Conservation (phyloP, 2,329 filamentous ascomycete genomes). For the Sporothrix brasiliensis region DNA sequence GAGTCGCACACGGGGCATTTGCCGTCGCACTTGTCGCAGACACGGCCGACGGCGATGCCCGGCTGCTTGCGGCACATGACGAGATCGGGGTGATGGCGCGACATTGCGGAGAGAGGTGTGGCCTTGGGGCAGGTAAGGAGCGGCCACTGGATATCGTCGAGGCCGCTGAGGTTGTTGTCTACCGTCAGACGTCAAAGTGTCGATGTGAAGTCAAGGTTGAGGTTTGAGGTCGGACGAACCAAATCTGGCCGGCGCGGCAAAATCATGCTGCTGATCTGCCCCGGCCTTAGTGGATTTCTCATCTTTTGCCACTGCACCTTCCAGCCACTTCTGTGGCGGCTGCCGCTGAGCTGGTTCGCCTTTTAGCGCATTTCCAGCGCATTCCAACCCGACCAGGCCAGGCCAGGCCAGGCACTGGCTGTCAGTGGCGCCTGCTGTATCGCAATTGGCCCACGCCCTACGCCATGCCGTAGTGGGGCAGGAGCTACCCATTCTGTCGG, state of each 20-base stretch:
- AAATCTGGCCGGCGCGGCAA: slow-evolving; percentile 5
- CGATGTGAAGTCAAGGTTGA: neutral
- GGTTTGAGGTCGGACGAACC: neutral
- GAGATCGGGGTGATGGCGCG: slow-evolving; percentile 94
- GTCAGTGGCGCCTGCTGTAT: neutral
- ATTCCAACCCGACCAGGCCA: neutral
- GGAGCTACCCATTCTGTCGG: slow-evolving; percentile 1
- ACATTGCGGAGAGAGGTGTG: slow-evolving; percentile 59
- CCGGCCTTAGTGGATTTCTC: slow-evolving; percentile 22
- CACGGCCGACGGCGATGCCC: slow-evolving; percentile 95
- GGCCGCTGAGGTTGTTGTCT: neutral
- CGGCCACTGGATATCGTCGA: neutral
- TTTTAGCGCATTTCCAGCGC: neutral
- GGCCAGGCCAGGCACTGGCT: neutral
- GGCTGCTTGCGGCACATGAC: slow-evolving; percentile 99
- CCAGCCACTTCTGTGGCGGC: slow-evolving; percentile 34
- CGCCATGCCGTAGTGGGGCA: neutral
- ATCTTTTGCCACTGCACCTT: slow-evolving; percentile 35
- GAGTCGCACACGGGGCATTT: slow-evolving; percentile 99
- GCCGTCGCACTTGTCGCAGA: slow-evolving; percentile 99
- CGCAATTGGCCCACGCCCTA: neutral
- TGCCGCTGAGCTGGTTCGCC: neutral
- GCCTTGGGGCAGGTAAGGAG: neutral
- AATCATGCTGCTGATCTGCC: neutral
- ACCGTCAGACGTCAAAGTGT: neutral